Base-by-base conservation (phyloP, 805 yeast genomes). In the Lachancea fermentati region DNA sequence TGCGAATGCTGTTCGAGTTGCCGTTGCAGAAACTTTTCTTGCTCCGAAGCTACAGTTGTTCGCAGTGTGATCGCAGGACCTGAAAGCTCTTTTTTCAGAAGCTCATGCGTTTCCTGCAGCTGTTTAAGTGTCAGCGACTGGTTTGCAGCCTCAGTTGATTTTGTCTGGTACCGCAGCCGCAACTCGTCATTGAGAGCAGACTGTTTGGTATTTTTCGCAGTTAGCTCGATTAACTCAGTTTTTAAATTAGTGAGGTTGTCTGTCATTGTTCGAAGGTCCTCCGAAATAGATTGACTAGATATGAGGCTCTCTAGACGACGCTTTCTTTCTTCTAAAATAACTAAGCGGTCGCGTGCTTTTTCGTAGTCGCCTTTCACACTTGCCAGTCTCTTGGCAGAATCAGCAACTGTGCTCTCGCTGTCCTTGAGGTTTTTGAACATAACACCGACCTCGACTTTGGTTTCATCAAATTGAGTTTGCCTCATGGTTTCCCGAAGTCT, bases 81-180 rank as follows among this genome's bases (percentile, higher is more conserved):
- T 1, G 58, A 53, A 4, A 64, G 44, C 22, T 62, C 61, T 7
- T 47, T 46, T 16, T 54, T 47, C 17, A 72, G 38, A 7, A 32
- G 30, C 2, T 60, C 63, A 15, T 51, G 52, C 3, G 42, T 35
- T 3, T 47, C 43, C 29, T 60, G 58, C n/a, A 60, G 30, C 0
- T 46, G 30, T 15, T 56, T 54, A 3, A 65, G 29, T 5, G 30
- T 22, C 3, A 55, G 50, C 1, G 76, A 65, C 34, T 57, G 44
- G 29, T 69, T 73, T 0, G 76, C 76, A 3, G 79, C 79, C n/a
- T 46, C 38, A 1, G 75, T 62, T 0, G 80, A 74, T 5, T 52
- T 52, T 4, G 43, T 35, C 52, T 75, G 81, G 47, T 76, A 76
- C n/a, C 57, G 41, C 1, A 44, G 30, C 43, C 81, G 55, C 19